Conservation (phyloP, 176 grass and related monocot genomes). For the Zoysia pacifica region DNA sequence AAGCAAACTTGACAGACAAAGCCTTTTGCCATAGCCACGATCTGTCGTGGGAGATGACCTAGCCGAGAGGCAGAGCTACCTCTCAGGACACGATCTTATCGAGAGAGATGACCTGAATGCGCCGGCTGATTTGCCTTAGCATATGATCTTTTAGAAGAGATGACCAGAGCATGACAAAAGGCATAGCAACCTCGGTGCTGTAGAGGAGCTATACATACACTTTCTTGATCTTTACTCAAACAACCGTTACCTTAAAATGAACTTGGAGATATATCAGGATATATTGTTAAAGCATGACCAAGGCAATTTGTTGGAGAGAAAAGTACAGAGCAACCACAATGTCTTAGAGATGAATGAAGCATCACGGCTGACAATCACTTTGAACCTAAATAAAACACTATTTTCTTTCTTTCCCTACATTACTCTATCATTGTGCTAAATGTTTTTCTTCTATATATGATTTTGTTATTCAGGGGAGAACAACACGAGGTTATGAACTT, state of each 20-base stretch:
- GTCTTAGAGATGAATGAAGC: too few species aligned
- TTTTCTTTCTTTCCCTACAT: background rate
- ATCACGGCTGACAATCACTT: background rate
- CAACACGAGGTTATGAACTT: too few species aligned
- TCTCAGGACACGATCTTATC: background rate
- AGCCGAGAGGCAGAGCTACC: background rate
- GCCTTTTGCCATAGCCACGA: background rate
- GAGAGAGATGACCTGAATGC: background rate
- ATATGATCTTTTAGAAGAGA: too few species aligned
- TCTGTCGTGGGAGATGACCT: background rate
- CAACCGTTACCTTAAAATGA: too few species aligned
- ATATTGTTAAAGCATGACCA: background rate
- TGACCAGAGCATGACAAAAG: too few species aligned
- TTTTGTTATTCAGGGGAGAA: too few species aligned
- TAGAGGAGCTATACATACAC: too few species aligned
- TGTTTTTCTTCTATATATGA: too few species aligned
- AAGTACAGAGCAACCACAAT: too few species aligned
- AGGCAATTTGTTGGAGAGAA: background rate
- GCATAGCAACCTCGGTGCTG: too few species aligned
- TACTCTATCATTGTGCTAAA: background rate
- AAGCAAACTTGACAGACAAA: background rate
- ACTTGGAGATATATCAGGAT: background rate
- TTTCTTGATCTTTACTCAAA: too few species aligned
- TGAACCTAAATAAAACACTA: background rate
- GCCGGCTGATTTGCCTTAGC: too few species aligned